Evolutionary conservation across 2,329 filamentous ascomycete species (phyloP).

Genomic region (Pyricularia pennisetigena): DNA sequence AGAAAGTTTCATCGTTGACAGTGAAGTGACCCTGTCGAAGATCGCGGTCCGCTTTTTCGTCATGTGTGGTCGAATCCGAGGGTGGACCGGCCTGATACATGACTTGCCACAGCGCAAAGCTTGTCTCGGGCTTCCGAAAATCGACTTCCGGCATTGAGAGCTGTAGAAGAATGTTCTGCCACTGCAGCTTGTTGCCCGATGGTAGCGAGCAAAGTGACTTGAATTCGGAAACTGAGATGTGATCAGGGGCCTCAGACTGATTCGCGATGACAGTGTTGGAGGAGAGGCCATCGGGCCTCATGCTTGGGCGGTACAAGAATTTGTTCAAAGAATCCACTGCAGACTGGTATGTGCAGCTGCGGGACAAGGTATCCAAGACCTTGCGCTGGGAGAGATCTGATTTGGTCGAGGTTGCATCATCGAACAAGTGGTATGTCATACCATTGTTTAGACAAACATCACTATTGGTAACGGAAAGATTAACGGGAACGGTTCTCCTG

Average conservation of each 20-base stretch:
- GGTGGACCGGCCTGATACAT: constrained; percentile 34
- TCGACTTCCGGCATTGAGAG: constrained; percentile 36
- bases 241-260: constrained; percentile 33
- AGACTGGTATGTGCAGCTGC: not conserved
- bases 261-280: constrained; percentile 42
- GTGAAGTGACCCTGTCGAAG: constrained; percentile 19
- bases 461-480: constrained; percentile 12
- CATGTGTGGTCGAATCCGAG: not conserved
- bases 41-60: constrained; percentile 5
- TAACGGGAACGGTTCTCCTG: constrained; percentile 15
- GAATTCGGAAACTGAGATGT: constrained; percentile 43
- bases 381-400: not conserved
- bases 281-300: not conserved
- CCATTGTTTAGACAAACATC: constrained; percentile 36
- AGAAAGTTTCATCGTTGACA: constrained; percentile 23
- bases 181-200: constrained; percentile 38
- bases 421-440: constrained; percentile 27
- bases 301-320: not conserved
- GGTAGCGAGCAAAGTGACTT: constrained; percentile 38
- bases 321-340: not conserved
- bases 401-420: constrained; percentile 11
- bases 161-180: constrained; percentile 44
- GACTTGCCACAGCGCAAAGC: constrained; percentile 36
- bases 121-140: constrained; percentile 37
- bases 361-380: not conserved